Conservation (phyloP, 306 rosid genomes). For the Alnus glutinosa region DNA sequence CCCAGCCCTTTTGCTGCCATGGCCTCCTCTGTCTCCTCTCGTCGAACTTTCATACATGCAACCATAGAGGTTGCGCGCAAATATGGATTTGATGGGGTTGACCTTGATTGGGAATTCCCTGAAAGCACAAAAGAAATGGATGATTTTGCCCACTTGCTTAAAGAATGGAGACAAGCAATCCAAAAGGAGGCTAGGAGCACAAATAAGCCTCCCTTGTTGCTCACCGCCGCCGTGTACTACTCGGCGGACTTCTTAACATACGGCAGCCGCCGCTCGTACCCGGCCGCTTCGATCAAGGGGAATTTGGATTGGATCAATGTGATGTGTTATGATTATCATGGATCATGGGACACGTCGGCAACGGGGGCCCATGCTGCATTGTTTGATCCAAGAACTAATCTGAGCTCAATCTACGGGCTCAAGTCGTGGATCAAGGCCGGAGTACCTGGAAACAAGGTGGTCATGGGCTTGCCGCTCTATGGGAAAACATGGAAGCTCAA, state of each 20-base stretch:
- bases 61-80: constrained; percentile 51
- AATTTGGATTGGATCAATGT: constrained; percentile 67
- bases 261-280: constrained; percentile 32
- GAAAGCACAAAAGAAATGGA: constrained; percentile 40
- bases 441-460: constrained; percentile 32
- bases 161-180: constrained; percentile 41
- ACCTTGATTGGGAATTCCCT: constrained; percentile 81
- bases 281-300: constrained; percentile 35
- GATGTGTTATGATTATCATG: constrained; percentile 61
- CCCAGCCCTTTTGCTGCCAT: constrained; percentile 36
- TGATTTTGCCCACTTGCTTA: constrained; percentile 36
- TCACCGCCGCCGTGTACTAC: constrained; percentile 72
- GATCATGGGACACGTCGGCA: constrained; percentile 38
- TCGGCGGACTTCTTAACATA: constrained; percentile 37
- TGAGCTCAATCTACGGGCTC: constrained; percentile 47
- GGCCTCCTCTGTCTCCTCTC: constrained; percentile 40
- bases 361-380: constrained; percentile 50
- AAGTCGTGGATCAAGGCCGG: constrained; percentile 63
- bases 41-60: constrained; percentile 59
- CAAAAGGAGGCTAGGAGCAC: constrained; percentile 29
- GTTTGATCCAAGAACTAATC: constrained; percentile 45
- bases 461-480: constrained; percentile 67
- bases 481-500: constrained; percentile 60
- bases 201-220: constrained; percentile 38
- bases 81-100: constrained; percentile 66